Evolutionary conservation across 2,329 filamentous ascomycete species (phyloP).

Genomic region (Venturia nashicola): DNA sequence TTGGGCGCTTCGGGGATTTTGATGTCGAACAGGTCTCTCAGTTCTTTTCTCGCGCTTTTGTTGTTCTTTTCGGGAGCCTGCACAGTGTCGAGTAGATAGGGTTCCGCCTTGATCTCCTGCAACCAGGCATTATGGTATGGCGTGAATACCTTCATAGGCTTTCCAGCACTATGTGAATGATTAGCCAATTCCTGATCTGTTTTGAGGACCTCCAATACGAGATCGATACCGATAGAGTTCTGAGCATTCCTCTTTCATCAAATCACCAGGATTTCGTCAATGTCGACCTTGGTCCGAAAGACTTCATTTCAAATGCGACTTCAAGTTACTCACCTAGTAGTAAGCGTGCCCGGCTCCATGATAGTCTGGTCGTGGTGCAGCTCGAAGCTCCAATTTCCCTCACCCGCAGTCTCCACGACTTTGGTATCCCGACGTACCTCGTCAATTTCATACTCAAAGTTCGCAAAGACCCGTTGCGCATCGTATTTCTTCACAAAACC

Average conservation of each 20-base stretch:
- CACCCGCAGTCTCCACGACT: slow-evolving; percentile 24
- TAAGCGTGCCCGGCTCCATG: slow-evolving; percentile 32
- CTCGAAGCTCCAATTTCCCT: slow-evolving; percentile 27
- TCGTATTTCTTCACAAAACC: slow-evolving; percentile 32
- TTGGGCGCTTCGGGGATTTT: slow-evolving; percentile 24
- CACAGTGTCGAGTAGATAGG: slow-evolving; percentile 30
- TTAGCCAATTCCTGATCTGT: too few relatives aligned
- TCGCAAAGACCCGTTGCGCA: slow-evolving; percentile 35
- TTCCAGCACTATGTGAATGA: slow-evolving; percentile 20
- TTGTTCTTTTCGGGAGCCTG: slow-evolving; percentile 29
- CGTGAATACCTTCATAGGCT: slow-evolving; percentile 39
- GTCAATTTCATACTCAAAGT: slow-evolving; percentile 35
- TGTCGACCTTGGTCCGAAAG: too few relatives aligned
- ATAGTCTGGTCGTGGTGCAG: slow-evolving; percentile 38
- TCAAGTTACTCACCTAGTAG: slow-evolving; percentile 14
- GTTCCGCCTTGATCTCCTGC: slow-evolving; percentile 27
- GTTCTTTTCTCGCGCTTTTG: slow-evolving; percentile 16
- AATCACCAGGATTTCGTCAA: too few relatives aligned
- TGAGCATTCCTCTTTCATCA: too few relatives aligned
- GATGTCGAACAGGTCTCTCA: slow-evolving; percentile 21
- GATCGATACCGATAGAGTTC: too few relatives aligned
- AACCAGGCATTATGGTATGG: slow-evolving; percentile 39
- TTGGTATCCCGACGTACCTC: slow-evolving; percentile 33
- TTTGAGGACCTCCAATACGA: too few relatives aligned
- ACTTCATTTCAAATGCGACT: too few relatives aligned